phyloP scores from a whole-genome alignment of 179 eudicot genomes.

The Beta macrorhiza region DNA sequence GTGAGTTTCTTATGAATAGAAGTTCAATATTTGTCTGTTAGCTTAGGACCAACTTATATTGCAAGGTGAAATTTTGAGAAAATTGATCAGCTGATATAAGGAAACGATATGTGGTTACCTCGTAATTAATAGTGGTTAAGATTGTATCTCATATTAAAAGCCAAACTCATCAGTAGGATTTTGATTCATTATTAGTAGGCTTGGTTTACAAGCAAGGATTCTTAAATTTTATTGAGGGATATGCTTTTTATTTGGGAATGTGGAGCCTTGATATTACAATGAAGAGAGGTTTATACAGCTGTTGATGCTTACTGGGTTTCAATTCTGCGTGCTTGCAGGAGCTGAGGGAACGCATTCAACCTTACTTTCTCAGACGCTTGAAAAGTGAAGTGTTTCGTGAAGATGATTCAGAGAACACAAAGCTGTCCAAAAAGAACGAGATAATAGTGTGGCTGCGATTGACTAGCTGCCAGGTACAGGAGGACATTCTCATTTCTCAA shows the following conservation, averaged over 20 bases:
- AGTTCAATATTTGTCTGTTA: not conserved
- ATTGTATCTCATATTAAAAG: not conserved
- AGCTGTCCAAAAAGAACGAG: slow-evolving; percentile 87
- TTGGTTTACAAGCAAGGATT: not conserved
- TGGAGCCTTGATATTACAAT: not conserved
- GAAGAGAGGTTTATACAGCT: not conserved
- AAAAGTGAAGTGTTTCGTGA: slow-evolving; percentile 83
- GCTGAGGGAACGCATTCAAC: slow-evolving; percentile 83
- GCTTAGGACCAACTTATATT: not conserved
- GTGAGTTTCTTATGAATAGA: not conserved
- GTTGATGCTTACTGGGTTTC: not conserved
- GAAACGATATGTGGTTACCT: not conserved
- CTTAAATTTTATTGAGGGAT: not conserved
- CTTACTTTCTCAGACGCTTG: slow-evolving; percentile 89
- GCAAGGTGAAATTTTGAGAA: not conserved
- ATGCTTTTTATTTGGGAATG: not conserved
- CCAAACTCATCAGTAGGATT: not conserved
- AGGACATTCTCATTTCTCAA: not conserved
- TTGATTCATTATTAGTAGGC: not conserved
- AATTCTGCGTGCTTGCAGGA: slow-evolving; percentile 45
- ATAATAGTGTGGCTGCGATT: slow-evolving; percentile 86
- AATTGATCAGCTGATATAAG: not conserved
- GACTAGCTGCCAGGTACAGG: slow-evolving; percentile 71
- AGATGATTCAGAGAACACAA: slow-evolving; percentile 41
- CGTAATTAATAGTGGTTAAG: not conserved